Percentiles rank a stretch among this genome's conserved stretches.
Conservation (phyloP, 2,329 filamentous ascomycete genomes). For the Trichoderma sp. region DNA sequence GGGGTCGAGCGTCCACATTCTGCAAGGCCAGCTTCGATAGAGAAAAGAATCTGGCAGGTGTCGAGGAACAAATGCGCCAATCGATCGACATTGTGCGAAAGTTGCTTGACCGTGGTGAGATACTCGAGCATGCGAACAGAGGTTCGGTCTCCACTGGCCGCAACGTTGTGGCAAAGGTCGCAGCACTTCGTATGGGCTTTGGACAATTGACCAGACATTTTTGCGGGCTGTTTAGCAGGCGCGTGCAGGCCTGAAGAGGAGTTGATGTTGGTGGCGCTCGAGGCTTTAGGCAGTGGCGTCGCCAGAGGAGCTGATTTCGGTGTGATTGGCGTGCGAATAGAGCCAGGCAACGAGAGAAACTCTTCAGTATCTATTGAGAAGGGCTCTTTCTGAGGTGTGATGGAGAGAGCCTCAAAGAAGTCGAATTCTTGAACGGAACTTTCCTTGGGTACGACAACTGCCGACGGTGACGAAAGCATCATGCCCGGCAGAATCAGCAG, state of each 20-base stretch:
- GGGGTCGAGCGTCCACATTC: conserved; percentile 54
- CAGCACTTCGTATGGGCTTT: conserved; percentile 8
- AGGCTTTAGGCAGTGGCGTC: not conserved
- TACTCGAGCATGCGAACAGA: conserved; percentile 59
- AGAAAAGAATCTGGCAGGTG: conserved; percentile 65
- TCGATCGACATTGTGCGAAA: conserved; percentile 57
- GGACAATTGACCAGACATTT: not conserved
- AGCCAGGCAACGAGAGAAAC: not conserved
- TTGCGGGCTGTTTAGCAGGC: not conserved
- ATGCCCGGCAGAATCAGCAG: not conserved
- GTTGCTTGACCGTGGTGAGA: conserved; percentile 56
- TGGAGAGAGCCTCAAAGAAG: conserved; percentile 19
- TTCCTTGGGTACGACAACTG: not conserved
- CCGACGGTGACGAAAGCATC: conserved; percentile 2
- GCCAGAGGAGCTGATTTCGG: not conserved
- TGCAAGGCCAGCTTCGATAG: conserved; percentile 67
- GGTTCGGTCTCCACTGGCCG: conserved; percentile 7
- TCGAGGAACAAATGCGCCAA: conserved; percentile 69
- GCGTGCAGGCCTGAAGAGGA: not conserved
- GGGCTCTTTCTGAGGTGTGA: conserved; percentile 16
- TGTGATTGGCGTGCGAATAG: not conserved
- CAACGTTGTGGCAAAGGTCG: conserved; percentile 12
- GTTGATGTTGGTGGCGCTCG: not conserved
- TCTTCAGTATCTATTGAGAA: not conserved
- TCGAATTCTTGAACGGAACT: conserved; percentile 5